Conservation (phyloP, 768 basidiomycete species). For the Lactifluus subvellereus region DNA sequence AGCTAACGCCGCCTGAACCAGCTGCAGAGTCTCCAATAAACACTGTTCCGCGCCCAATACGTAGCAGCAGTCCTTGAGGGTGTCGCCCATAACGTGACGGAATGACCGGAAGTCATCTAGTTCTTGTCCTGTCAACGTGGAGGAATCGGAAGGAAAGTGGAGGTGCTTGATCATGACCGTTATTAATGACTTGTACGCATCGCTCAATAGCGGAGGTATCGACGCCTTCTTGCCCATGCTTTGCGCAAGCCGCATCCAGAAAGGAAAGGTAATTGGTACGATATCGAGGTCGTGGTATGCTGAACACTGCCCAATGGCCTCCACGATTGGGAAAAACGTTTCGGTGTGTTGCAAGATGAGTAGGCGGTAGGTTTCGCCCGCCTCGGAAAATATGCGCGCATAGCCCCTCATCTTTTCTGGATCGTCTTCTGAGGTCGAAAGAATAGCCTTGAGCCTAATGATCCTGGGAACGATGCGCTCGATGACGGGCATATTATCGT, state of each 20-base stretch:
- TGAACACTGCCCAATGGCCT: conserved; percentile 90
- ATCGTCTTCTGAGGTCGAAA: conserved; percentile 63
- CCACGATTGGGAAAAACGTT: conserved; percentile 90
- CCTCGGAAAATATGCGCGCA: conserved; percentile 92
- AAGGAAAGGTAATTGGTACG: conserved; percentile 94
- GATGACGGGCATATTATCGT: conserved; percentile 88
- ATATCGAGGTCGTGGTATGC: conserved; percentile 92
- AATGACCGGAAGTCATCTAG: conserved; percentile 91
- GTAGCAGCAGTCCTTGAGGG: conserved; percentile 95
- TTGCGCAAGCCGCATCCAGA: conserved; percentile 97
- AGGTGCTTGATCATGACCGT: conserved; percentile 82
- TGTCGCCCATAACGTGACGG: conserved; percentile 98
- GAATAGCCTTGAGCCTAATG: conserved; percentile 59
- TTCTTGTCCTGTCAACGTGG: conserved; percentile 69
- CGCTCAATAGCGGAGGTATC: conserved; percentile 68
- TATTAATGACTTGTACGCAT: conserved; percentile 83
- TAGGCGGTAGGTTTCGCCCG: conserved; percentile 91
- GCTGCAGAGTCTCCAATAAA: conserved; percentile 71
- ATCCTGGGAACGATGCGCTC: conserved; percentile 84
- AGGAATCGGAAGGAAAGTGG: conserved; percentile 77
- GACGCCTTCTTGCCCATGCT: conserved; percentile 71
- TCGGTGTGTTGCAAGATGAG: conserved; percentile 86
- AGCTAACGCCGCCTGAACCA: conserved; percentile 69
- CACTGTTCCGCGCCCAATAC: conserved; percentile 87
- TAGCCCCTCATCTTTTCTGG: conserved; percentile 84